Base-by-base conservation (phyloP, 2,329 filamentous ascomycete species). In the Hypoxylon sp. region DNA sequence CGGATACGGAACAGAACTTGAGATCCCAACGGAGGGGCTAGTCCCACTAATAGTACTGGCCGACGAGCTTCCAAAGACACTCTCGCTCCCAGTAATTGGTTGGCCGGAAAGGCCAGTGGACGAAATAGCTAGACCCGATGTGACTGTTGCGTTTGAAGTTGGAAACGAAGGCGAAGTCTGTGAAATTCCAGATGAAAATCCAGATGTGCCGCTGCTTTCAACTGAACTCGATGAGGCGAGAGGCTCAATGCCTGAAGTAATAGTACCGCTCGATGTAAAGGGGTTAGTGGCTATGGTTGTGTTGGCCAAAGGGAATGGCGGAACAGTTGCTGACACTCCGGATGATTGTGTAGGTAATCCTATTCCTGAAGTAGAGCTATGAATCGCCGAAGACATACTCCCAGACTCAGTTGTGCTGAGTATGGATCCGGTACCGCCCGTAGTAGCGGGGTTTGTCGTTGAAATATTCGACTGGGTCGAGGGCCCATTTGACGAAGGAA, bases 1-100 rank as follows among this genome's bases (percentile, higher is more conserved):
- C 13, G 72, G 64, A 50, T 62, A 71, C 6, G 67, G 51, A 41
- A 50, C 63, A 45, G 73, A 72, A 46, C 51, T 68, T 17, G 49
- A 48, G 13, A 60, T 62, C 21, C 34, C 17, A 21, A 48, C 46
- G 25, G 68, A 55, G 17, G 57, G 57, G 14, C 45, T 21, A n/a
- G 60, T 55, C 36, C 19, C 17, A 36, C 61, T 48, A 14, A 45
- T 46, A 11, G 57, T 49, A 45, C 48, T 14, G 3, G 30, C 60
- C 1, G 69, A 67, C 17, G 43, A 60, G n/a, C 63, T 70, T 50
- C 46, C 65, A 41, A 52, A 61, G 3, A 48, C 17, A 19, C 62
- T 60, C 53, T 55, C 62, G 36, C 67, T 67, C 3, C 65, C 55
- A 52, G 66, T 63, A 46, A 58, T 32, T 30, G 60, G 38, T 28